Evolutionary conservation across 2,329 filamentous ascomycete species (phyloP), one percentile per base, ranked within the genome.

Genomic region (Nemania bipapillata): DNA sequence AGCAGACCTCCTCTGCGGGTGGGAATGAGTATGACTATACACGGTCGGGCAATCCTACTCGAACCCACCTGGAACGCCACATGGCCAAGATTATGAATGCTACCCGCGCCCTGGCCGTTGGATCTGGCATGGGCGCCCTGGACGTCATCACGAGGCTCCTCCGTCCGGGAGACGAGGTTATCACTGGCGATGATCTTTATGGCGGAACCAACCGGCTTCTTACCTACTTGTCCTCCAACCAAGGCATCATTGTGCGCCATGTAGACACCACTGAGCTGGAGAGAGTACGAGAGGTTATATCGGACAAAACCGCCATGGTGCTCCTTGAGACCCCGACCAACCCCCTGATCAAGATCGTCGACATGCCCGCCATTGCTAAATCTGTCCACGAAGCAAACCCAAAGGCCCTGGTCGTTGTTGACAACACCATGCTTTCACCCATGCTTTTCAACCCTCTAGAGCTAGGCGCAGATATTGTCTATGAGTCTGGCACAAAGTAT

Each of bases 1-100:
- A 99, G 83, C 96, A 98, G 82, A 88, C 88, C 24, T 93, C 91
- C 20, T 91, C 92, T 70, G 86, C 82, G 53, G 93, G 92, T 68
- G 93, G 93, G 68, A 92, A 88, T 77, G 94, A 98, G 81, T 99
- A 98, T 82, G 96, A 99, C 84, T 99, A 99, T 84, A 98, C 96
- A 68, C 92, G 96, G 70, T 98, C 94, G 40, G 96, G 96, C 65
- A 99, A 99, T 80, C 96, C 96, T 20, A 99, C 96, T 66, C 89
- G 96, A 73, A 97, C 95, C 37, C 96, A 99, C 78, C 89, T 99
- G 71, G 96, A 99, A 84, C 90, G 95, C 67, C 96, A 99, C 81
- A 86, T 99, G 75, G 96, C 96, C 77, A 99, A 99, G 87, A 97
- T 99, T 80, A 99, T 99, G 96, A 94, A 93, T 75, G 96, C 96